Percentiles rank a stretch among this genome's conserved stretches.
Evolutionary conservation across 2,329 filamentous ascomycete species (phyloP).

Genomic region (Claviceps maximensis): DNA sequence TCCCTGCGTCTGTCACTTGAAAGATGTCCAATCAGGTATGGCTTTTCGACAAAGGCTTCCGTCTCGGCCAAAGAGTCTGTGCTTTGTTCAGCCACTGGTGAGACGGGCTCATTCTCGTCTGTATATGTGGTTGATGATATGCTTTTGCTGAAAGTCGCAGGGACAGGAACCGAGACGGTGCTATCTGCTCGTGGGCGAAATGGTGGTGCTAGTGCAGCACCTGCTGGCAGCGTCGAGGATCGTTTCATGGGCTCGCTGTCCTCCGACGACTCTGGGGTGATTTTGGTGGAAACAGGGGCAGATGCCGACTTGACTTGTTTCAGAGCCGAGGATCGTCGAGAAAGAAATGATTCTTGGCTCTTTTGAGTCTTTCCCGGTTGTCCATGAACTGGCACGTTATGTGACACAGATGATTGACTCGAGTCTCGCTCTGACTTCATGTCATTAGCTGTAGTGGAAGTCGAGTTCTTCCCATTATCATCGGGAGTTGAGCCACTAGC

Average conservation of each 20-base stretch:
- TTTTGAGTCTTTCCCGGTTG: conserved; percentile 6
- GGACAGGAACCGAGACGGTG: conserved; percentile 7
- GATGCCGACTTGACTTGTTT: conserved; percentile 18
- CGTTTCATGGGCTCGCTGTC: conserved; percentile 17
- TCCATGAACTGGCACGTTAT: conserved; percentile 7
- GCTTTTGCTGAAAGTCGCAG: neutral
- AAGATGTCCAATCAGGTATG: conserved; percentile 43
- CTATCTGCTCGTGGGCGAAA: conserved; percentile 29
- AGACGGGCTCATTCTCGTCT: conserved; percentile 1
- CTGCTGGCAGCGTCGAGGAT: conserved; percentile 27
- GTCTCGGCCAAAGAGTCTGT: conserved; percentile 7
- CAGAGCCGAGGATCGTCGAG: conserved; percentile 12
- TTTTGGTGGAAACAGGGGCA: conserved; percentile 9
- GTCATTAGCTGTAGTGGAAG: conserved; percentile 8
- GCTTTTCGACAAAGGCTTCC: conserved; percentile 14
- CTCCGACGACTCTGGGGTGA: conserved; percentile 9
- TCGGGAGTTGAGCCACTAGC: conserved; percentile 10
- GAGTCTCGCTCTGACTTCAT: conserved; percentile 6
- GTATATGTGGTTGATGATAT: conserved; percentile 1
- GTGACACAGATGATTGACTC: conserved; percentile 7
- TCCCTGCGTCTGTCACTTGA: conserved; percentile 30
- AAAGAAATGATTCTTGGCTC: conserved; percentile 6
- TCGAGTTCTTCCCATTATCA: conserved; percentile 5
- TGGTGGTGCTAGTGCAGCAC: conserved; percentile 34
- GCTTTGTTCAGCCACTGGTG: neutral